A percentile compares a stretch with the other conserved stretches of the same genome.
Evolutionary conservation across 345 rosid genomes (phyloP).

Genomic region (Anastatica hierochuntica): DNA sequence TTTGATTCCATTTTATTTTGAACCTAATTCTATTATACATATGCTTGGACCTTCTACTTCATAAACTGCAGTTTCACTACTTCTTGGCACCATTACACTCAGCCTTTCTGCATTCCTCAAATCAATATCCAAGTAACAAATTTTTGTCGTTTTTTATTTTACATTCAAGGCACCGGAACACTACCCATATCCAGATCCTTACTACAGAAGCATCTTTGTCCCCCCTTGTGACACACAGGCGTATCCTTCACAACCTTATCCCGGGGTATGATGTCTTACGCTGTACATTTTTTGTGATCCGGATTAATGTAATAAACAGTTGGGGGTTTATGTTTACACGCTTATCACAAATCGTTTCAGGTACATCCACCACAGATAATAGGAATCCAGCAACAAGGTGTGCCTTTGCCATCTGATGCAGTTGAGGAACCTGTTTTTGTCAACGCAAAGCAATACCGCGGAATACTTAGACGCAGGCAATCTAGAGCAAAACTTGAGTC

Average conservation of each 20-base stretch:
- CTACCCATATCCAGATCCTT: conserved; percentile 90
- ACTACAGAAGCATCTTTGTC: conserved; percentile 85
- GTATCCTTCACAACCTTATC: conserved; percentile 59
- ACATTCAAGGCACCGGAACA: conserved; percentile 51
- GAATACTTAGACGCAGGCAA: conserved; percentile 88
- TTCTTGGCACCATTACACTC: too few species aligned
- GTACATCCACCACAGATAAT: conserved; percentile 81
- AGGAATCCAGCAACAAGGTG: conserved; percentile 94
- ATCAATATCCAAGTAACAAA: too few species aligned
- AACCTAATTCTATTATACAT: too few species aligned
- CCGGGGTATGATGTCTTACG: too few species aligned
- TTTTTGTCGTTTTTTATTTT: background rate
- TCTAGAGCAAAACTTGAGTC: conserved; percentile 92
- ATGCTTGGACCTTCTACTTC: too few species aligned
- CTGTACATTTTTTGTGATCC: too few species aligned
- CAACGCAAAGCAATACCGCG: conserved; percentile 97
- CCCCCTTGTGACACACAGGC: conserved; percentile 35
- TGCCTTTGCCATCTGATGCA: conserved; percentile 81
- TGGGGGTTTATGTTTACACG: background rate
- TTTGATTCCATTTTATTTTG: too few species aligned
- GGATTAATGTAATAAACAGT: too few species aligned
- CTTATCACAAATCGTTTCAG: conserved; percentile 24
- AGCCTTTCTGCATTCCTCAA: too few species aligned
- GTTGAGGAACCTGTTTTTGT: conserved; percentile 98
- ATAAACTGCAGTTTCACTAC: too few species aligned